These are phyloP conservation scores for Leccinum imitatum DNA, from an alignment of 768 basidiomycete species.

Conservation along the genomic window DNA sequence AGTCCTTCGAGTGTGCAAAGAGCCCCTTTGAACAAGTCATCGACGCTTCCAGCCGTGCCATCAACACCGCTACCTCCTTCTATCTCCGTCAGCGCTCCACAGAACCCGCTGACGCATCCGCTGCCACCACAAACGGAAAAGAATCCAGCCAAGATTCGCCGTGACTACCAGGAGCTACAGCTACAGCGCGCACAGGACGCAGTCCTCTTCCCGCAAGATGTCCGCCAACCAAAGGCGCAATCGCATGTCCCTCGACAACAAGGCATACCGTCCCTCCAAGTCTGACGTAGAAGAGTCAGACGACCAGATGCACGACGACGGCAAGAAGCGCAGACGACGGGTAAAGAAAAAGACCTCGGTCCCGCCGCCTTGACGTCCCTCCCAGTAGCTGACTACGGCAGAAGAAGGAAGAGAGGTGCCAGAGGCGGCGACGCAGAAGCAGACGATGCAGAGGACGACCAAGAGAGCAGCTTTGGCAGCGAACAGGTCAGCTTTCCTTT, in stretches of 20 bases:
- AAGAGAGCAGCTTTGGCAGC: slow-evolving; percentile 36
- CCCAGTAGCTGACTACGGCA: slow-evolving; percentile 61
- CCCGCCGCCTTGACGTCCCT: slow-evolving; percentile 64
- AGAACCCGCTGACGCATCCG: slow-evolving; percentile 46
- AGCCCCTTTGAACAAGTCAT: slow-evolving; percentile 66
- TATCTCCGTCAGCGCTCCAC: slow-evolving; percentile 63
- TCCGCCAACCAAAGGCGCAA: slow-evolving; percentile 45
- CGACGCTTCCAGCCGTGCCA: slow-evolving; percentile 52
- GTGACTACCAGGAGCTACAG: slow-evolving; percentile 48
- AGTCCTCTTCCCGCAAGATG: slow-evolving; percentile 34
- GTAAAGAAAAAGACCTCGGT: slow-evolving; percentile 48
- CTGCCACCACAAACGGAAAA: slow-evolving; percentile 39
- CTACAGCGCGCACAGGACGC: slow-evolving; percentile 25
- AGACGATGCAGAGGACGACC: slow-evolving; percentile 49
- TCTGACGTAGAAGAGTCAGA: slow-evolving; percentile 69
- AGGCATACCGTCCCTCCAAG: slow-evolving; percentile 69
- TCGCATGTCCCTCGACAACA: slow-evolving; percentile 76
- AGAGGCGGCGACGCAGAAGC: slow-evolving; percentile 40
- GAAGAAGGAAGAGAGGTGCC: slow-evolving; percentile 49
- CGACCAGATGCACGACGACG: slow-evolving; percentile 55
- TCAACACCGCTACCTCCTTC: slow-evolving; percentile 54
- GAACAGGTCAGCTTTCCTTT: slow-evolving; percentile 39
- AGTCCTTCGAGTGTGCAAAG: slow-evolving; percentile 49
- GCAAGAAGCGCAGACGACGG: slow-evolving; percentile 49
- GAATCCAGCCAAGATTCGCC: slow-evolving; percentile 55